Conservation (phyloP, 495 filamentous ascomycete genomes). For the Oidiodendron maius region DNA sequence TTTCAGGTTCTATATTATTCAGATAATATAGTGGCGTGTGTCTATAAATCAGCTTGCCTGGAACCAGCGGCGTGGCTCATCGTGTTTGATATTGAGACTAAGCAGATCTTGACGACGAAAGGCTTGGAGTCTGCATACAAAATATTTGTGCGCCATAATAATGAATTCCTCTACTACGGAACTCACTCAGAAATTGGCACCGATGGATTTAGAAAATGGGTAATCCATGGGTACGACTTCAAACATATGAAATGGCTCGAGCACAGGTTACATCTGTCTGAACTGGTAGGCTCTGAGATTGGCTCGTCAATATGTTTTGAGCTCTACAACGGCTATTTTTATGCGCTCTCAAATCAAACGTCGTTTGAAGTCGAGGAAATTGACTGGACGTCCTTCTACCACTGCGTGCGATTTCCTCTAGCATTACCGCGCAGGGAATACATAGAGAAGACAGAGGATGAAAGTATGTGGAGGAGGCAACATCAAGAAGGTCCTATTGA, state of each 20-base stretch:
- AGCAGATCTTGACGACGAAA: conserved; percentile 32
- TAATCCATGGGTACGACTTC: conserved; percentile 49
- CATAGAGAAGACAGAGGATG: conserved; percentile 28
- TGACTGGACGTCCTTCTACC: conserved; percentile 68
- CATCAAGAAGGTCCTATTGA: conserved; percentile 72
- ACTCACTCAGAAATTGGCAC: conserved; percentile 46
- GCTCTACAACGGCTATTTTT: conserved; percentile 62
- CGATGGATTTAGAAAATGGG: conserved; percentile 55
- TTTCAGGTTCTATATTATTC: conserved; percentile 57
- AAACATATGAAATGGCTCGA: conserved; percentile 24
- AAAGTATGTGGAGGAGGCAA: conserved; percentile 57
- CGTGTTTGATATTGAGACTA: conserved; percentile 46
- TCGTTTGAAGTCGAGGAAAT: conserved; percentile 57
- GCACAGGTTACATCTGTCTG: conserved; percentile 38
- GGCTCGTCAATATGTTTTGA: conserved; percentile 67
- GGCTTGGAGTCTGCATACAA: conserved; percentile 42
- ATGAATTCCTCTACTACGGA: conserved; percentile 61
- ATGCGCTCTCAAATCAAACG: conserved; percentile 63
- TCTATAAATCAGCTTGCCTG: conserved; percentile 34
- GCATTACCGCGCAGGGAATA: conserved; percentile 25
- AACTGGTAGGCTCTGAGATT: conserved; percentile 58
- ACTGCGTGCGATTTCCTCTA: conserved; percentile 57
- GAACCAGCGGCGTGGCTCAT: conserved; percentile 46
- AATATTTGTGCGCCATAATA: conserved; percentile 65
- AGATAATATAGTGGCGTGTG: conserved; percentile 54